Conservation (phyloP, 2,329 filamentous ascomycete genomes). For the Geosmithia putterillii region DNA sequence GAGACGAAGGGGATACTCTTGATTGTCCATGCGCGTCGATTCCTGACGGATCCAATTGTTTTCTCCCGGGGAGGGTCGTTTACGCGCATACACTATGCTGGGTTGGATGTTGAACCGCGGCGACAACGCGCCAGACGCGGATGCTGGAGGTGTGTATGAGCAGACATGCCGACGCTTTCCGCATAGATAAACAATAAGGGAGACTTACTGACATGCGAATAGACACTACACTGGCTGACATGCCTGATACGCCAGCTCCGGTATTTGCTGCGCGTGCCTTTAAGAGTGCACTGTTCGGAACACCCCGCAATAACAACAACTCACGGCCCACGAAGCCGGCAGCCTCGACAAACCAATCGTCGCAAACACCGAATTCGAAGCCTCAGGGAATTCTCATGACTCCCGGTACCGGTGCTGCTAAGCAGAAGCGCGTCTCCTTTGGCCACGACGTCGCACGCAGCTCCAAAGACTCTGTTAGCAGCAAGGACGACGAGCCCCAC, state of each 20-base stretch:
- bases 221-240: slow-evolving; percentile 38
- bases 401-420: slow-evolving; percentile 46
- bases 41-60: background rate
- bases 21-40: too few relatives aligned
- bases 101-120: slow-evolving; percentile 45
- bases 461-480: slow-evolving; percentile 12
- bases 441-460: slow-evolving; percentile 37
- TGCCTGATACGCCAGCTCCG: slow-evolving; percentile 52
- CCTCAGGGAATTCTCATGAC: slow-evolving; percentile 50
- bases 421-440: slow-evolving; percentile 54
- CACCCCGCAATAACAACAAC: slow-evolving; percentile 30
- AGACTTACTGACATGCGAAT: background rate
- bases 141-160: slow-evolving; percentile 14
- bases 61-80: background rate
- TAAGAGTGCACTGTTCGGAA: slow-evolving; percentile 52
- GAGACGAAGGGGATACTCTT: too few relatives aligned
- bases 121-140: slow-evolving; percentile 21
- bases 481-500: slow-evolving; percentile 7
- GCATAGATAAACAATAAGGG: background rate
- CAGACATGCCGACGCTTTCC: background rate
- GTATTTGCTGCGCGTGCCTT: slow-evolving; percentile 55
- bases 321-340: slow-evolving; percentile 11
- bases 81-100: slow-evolving; percentile 29
- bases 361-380: slow-evolving; percentile 35
- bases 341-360: slow-evolving; percentile 12